These are phyloP conservation scores for Wolfiporia cocos DNA, from an alignment of 1,284 basidiomycete genomes.

Conservation along the genomic window DNA sequence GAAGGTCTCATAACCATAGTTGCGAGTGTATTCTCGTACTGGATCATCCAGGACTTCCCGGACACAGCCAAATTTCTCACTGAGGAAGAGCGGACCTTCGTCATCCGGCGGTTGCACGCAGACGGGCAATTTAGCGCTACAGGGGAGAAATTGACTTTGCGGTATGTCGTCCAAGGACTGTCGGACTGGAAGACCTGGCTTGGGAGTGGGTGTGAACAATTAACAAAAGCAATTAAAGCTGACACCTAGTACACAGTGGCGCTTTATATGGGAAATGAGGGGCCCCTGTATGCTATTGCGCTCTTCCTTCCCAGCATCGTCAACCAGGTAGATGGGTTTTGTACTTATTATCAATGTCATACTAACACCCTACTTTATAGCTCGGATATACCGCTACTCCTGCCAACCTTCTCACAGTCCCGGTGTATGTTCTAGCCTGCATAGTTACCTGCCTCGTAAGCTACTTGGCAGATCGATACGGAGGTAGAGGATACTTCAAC, in stretches of 20 bases:
- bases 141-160: conserved; percentile 57
- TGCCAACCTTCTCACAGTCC: conserved; percentile 68
- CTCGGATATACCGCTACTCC: conserved; percentile 60
- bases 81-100: conserved; percentile 60
- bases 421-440: conserved; percentile 64
- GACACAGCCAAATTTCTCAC: conserved; percentile 73
- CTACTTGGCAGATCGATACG: conserved; percentile 53
- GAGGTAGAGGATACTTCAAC: conserved; percentile 55
- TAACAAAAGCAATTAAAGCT: neutral
- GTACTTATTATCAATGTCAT: neutral
- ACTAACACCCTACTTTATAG: conserved; percentile 15
- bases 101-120: conserved; percentile 63
- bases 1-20: conserved; percentile 63
- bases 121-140: conserved; percentile 71
- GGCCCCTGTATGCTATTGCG: conserved; percentile 67
- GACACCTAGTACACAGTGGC: conserved; percentile 33
- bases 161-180: conserved; percentile 55
- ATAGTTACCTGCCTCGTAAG: conserved; percentile 59
- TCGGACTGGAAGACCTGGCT: conserved; percentile 74
- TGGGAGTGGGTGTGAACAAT: conserved; percentile 35
- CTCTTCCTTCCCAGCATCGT: conserved; percentile 72
- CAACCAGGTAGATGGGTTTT: conserved; percentile 38
- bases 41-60: conserved; percentile 77
- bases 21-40: conserved; percentile 60
- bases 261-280: conserved; percentile 50